phyloP scores from a whole-genome alignment of 75 land plant species.

The Cunninghamia lanceolata region DNA sequence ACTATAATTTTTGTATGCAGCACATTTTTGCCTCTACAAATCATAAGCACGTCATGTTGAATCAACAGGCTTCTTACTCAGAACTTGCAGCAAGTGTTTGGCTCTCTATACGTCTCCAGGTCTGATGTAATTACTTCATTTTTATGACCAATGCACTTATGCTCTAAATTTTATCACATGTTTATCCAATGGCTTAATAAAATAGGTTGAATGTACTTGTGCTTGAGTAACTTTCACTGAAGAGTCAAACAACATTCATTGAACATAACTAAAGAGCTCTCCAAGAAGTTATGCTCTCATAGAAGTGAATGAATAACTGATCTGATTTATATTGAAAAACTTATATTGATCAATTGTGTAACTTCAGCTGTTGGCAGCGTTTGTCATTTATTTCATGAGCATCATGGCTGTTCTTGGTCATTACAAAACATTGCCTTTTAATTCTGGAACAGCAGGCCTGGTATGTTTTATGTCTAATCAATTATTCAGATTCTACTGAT shows the following conservation, averaged over 20 bases:
- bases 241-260: neutral
- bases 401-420: conserved; percentile 69
- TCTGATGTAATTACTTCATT: conserved; percentile 12
- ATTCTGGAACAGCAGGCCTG: conserved; percentile 77
- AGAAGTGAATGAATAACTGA: neutral
- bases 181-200: conserved; percentile 4
- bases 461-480: conserved; percentile 29
- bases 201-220: neutral
- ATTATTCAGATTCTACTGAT: neutral
- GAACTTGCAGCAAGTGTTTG: conserved; percentile 90
- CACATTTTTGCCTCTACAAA: conserved; percentile 27
- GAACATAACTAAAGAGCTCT: neutral
- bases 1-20: neutral
- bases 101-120: conserved; percentile 97
- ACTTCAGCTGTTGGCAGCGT: conserved; percentile 77
- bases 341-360: neutral
- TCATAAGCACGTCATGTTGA: conserved; percentile 41
- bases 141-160: neutral
- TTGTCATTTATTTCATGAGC: conserved; percentile 65
- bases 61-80: conserved; percentile 76
- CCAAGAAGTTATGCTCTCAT: neutral
- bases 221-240: neutral
- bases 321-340: neutral
- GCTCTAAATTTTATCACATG: neutral
- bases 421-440: conserved; percentile 36